Conservation (phyloP, 768 basidiomycete genomes). For the Macrocybe gigantea region DNA sequence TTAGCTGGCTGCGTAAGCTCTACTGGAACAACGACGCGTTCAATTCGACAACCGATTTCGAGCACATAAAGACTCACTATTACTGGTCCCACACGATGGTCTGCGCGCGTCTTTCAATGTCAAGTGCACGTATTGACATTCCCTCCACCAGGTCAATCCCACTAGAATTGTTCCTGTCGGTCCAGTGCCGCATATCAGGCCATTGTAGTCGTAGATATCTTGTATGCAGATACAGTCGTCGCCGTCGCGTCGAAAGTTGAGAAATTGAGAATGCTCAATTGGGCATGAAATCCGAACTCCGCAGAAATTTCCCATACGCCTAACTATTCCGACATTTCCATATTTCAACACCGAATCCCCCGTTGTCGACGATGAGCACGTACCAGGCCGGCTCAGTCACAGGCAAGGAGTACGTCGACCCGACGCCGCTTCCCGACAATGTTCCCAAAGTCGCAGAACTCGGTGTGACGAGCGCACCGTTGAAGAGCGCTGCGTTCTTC, state of each 20-base stretch:
- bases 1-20: constrained; percentile 74
- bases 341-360: constrained; percentile 6
- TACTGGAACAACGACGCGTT: constrained; percentile 92
- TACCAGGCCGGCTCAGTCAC: constrained; percentile 44
- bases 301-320: constrained; percentile 16
- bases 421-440: constrained; percentile 57
- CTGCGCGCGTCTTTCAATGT: constrained; percentile 3
- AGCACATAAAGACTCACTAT: constrained; percentile 77
- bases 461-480: constrained; percentile 84
- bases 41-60: constrained; percentile 80
- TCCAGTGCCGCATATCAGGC: constrained; percentile 60
- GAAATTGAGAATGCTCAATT: constrained; percentile 1
- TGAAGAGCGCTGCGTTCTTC: constrained; percentile 97
- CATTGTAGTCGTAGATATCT: constrained; percentile 28
- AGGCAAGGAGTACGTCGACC: constrained; percentile 51
- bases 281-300: constrained; percentile 18
- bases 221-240: too few relatives aligned
- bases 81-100: constrained; percentile 56
- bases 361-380: constrained; percentile 39
- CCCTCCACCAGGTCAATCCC: constrained; percentile 58
- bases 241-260: too few relatives aligned
- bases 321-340: constrained; percentile 13
- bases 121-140: not conserved
- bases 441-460: constrained; percentile 82
- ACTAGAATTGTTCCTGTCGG: constrained; percentile 69